phyloP scores from a whole-genome alignment of 441 rosid species.

The Bocquillonia castaneifolia region DNA sequence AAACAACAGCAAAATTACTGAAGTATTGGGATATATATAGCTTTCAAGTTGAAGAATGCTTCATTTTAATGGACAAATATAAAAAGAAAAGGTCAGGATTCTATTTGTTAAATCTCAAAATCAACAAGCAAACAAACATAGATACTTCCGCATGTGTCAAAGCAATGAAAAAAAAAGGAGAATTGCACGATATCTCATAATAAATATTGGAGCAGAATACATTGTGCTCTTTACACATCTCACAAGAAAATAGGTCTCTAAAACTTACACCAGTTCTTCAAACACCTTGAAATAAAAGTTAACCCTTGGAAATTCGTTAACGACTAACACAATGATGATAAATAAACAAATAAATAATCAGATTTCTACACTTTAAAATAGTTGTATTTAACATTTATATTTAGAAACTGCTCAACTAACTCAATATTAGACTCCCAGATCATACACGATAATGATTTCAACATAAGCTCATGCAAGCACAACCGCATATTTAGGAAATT shows the following conservation, averaged over 20 bases:
- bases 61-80: not conserved
- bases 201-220: not conserved
- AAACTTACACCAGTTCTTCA: too few relatives aligned
- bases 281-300: not conserved
- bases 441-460: not conserved
- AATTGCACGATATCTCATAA: not conserved
- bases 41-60: not conserved
- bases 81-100: not conserved
- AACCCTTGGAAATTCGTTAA: not conserved
- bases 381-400: too few relatives aligned
- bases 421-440: not conserved
- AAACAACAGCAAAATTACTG: slow-evolving; percentile 1
- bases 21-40: not conserved
- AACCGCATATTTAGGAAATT: not conserved
- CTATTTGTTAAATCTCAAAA: not conserved
- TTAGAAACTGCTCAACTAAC: not conserved
- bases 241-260: not conserved
- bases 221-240: not conserved
- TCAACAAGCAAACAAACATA: not conserved
- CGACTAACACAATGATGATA: not conserved
- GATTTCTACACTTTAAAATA: not conserved
- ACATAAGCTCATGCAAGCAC: not conserved
- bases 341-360: not conserved
- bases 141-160: not conserved
- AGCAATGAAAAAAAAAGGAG: not conserved